Conservation (phyloP, 441 rosid genomes). For the Jatropha multifida region DNA sequence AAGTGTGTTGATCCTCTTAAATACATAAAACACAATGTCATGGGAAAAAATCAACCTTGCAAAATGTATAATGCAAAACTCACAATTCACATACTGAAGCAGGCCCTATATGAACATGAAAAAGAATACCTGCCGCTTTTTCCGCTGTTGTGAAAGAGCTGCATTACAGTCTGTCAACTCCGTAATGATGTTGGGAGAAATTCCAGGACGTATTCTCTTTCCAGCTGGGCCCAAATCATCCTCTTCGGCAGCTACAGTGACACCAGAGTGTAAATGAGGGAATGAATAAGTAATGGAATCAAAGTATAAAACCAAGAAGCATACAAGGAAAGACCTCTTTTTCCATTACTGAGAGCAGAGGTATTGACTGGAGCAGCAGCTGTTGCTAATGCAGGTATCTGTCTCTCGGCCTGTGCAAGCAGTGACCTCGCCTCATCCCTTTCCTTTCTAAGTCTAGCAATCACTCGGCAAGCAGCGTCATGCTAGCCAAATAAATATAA, state of each 20-base stretch:
- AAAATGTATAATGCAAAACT: neutral
- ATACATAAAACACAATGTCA: neutral
- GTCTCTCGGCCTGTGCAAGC: slow-evolving; percentile 85
- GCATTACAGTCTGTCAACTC: slow-evolving; percentile 89
- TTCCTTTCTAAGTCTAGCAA: slow-evolving; percentile 96
- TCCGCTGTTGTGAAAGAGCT: slow-evolving; percentile 89
- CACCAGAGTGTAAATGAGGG: slow-evolving; percentile 26
- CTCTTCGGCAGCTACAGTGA: slow-evolving; percentile 52
- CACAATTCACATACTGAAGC: neutral
- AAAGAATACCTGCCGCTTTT: slow-evolving; percentile 79
- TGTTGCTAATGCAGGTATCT: slow-evolving; percentile 56
- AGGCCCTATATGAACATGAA: neutral
- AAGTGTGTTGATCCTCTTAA: neutral
- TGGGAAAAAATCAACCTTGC: neutral
- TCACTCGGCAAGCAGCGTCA: slow-evolving; percentile 99
- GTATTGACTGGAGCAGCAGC: slow-evolving; percentile 49
- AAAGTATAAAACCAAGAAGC: slow-evolving; percentile 9
- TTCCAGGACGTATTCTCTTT: slow-evolving; percentile 76
- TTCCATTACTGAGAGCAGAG: slow-evolving; percentile 72
- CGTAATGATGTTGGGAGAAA: slow-evolving; percentile 57
- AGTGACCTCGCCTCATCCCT: slow-evolving; percentile 89
- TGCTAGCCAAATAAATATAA: slow-evolving; percentile 51
- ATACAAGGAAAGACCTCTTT: slow-evolving; percentile 57
- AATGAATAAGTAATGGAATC: slow-evolving; percentile 6
- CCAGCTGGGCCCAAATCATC: slow-evolving; percentile 66